Evolutionary conservation across 768 basidiomycete genomes (phyloP), one percentile per base, ranked within the genome.

Genomic region (Tricholoma terreum): DNA sequence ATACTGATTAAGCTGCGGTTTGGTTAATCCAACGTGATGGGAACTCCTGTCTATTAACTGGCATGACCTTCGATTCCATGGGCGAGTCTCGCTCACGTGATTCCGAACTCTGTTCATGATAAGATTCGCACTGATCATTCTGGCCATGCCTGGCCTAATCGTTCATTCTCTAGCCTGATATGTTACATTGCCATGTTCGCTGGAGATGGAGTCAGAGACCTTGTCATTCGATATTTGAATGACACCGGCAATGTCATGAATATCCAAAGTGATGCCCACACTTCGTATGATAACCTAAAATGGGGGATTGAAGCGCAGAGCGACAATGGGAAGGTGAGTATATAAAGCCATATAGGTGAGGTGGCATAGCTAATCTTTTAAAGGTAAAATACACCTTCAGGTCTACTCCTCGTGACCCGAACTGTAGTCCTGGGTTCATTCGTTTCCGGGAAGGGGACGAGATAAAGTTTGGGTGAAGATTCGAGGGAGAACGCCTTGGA

Each of bases 21-120:
- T 45, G 60, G 61, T 54, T 52, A 27, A 21, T 62, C 24, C 62
- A 65, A 62, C 59, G 61, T 10, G 63, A 64, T 38, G 63, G 63
- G 17, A 57, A 54, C 8, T 58, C 56, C n/a, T 64, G 61, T 19
- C 63, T 55, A 22, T 24, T 65, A 19, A 57, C 61, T 0, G 56
- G 58, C 21, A 50, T 56, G 9, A 54, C 55, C 19, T 62, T 58
- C 34, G 57, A 50, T 3, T 45, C 50, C 7, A 50, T 43, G 14
- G 52, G 50, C 6, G n/a, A 52, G 12, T 11, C 49, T 64, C 8
- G 46, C 54, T n/a, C 52, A 62, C 52, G 46, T 62, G 5, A 55
- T 65, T 10, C 63, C 63, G 0, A 43, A 42, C 19, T 62, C 63
- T 22, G 42, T 60, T 12, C 50, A 38, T 30, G 52, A 43, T 5